Evolutionary conservation across 2,329 filamentous ascomycete genomes (phyloP), one percentile per base, ranked within the genome.

Genomic region (Colletotrichum truncatum): DNA sequence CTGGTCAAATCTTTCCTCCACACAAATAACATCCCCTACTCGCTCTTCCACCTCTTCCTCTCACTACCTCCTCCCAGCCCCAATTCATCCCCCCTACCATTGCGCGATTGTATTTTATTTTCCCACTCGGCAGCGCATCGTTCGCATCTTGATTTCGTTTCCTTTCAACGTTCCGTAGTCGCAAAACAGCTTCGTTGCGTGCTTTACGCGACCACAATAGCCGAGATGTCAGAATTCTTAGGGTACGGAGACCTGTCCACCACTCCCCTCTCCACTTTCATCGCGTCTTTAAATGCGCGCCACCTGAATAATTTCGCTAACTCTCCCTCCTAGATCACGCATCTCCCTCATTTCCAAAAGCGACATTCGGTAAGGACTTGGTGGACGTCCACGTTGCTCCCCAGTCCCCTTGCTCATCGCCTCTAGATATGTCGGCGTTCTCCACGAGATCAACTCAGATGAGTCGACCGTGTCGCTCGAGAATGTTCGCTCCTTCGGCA

Each of bases 391-490:
- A 63, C 63, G 43, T 49, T 39, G 64, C 34, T 56, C 64, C 53
- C 63, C 65, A 57, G 25, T 49, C 48, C 21, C 52, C 55, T 54
- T 63, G 36, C 46, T 55, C 51, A 64, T 62, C 43, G 48, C 55
- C 60, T 57, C 46, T 68, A 98, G 94, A 81, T 98, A 98, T 83
- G 93, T 97, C 75, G 96, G 96, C 71, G 95, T 92, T 58, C 89
- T 99, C 55, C 94, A 98, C 82, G 93, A 98, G 79, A 99, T 99
- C 87, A 98, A 98, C 81, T 97, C 95, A 68, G 94, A 97, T 79
- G 92, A 93, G 72, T 97, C 95, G 48, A 98, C 96, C 70, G 97
- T 99, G 74, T 97, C 96, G 41, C 89, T 99, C 70, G 94, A 99
- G 78, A 95, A 97, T 87, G 96, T 99, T 77, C 89, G 90, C 69